Evolutionary conservation across 2,329 filamentous ascomycete genomes (phyloP), one percentile per base, ranked within the genome.

Genomic region (Sordariomycetes sp.): DNA sequence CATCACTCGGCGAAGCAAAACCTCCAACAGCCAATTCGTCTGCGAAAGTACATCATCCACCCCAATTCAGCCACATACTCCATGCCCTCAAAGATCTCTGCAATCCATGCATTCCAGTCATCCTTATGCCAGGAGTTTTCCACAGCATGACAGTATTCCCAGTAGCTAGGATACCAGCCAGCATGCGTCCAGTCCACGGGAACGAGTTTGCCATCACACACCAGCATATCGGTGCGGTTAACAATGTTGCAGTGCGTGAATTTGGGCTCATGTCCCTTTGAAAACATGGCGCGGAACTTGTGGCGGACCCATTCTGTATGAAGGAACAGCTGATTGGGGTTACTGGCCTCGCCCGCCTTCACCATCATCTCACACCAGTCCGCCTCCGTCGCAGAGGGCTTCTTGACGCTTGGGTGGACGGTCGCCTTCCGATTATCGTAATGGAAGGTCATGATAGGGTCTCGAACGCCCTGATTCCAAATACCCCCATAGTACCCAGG

Each of bases 121-220:
- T 60, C 59, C 6, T 46, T 35, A 8, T 14, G 58, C 53, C n/a
- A 20, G 20, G 34, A 32, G 16, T 37, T 25, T 16, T 20, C 32
- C 43, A 52, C 54, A n/a, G 52, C 51, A 37, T 18, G 28, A 16
- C 12, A 25, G 40, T 60, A 60, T 28, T 60, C 59, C 56, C 56
- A 60, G 48, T 35, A 60, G 22, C 25, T 53, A 25, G 59, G 59
- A 55, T 59, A 60, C 59, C 59, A 59, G 20, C 40, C 56, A 40
- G 59, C 59, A n/a, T 40, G 16, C 25, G 59, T 54, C 57, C 59
- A 60, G 37, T 60, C 59, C 18, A 59, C 57, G 25, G 57, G 10
- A 10, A 59, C 53, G 6, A 55, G 25, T 24, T 20, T 32, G 8
- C 57, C 59, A 55, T 59, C 57, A 14, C 20, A 24, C 14, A 59